These are phyloP conservation scores for Botrytis cinerea DNA, from an alignment of 2,329 filamentous ascomycete genomes.

Conservation along the genomic window DNA sequence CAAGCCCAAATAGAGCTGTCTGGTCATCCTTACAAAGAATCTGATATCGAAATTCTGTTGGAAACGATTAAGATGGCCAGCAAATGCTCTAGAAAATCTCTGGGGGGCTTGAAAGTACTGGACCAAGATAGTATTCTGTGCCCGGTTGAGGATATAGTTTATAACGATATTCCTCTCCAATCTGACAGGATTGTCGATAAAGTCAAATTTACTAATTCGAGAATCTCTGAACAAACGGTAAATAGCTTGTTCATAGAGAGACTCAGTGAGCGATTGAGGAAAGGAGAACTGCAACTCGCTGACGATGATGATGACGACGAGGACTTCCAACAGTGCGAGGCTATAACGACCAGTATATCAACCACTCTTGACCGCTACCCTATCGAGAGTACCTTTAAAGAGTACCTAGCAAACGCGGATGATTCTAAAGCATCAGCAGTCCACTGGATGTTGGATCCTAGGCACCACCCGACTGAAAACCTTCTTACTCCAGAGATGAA, in stretches of 20 bases:
- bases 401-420: conserved; percentile 45
- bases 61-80: conserved; percentile 35
- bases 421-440: conserved; percentile 39
- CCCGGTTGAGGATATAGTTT: conserved; percentile 32
- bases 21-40: conserved; percentile 29
- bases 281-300: conserved; percentile 32
- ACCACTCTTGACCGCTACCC: conserved; percentile 42
- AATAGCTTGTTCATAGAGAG: conserved; percentile 30
- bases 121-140: conserved; percentile 28
- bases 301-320: conserved; percentile 37
- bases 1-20: conserved; percentile 30
- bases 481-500: conserved; percentile 37
- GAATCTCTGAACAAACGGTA: conserved; percentile 29
- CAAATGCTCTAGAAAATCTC: conserved; percentile 19
- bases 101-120: conserved; percentile 33
- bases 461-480: conserved; percentile 27
- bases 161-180: conserved; percentile 27
- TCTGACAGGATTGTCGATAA: conserved; percentile 19
- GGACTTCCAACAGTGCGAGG: conserved; percentile 42
- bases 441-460: conserved; percentile 40
- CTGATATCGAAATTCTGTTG: conserved; percentile 34
- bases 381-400: conserved; percentile 41
- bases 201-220: conserved; percentile 32
- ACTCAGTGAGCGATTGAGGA: conserved; percentile 30
- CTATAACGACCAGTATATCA: conserved; percentile 38